Base-by-base conservation (phyloP, 345 rosid genomes). In the Rhizophora mangle region DNA sequence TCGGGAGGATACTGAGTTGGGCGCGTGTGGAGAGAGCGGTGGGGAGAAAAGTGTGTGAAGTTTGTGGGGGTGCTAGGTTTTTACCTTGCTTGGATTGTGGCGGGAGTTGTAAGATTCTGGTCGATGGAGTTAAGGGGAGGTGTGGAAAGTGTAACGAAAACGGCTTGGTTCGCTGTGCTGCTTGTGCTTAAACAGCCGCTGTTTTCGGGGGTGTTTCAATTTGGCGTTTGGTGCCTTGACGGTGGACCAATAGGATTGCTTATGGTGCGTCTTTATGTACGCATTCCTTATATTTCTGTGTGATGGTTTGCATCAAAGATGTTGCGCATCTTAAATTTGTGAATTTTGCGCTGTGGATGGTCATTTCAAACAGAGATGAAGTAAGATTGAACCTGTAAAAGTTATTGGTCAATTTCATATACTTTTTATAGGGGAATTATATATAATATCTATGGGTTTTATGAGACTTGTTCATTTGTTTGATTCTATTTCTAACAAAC, bases 21-120 rank as follows among this genome's bases (percentile, higher is more conserved):
- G 94, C 89, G 39, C 80, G 88, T n/a, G 86, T 84, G 79, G 89
- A 85, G 75, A 83, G 81, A 57, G 96, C 86, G 19, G 74, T 81
- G 31, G 96, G 96, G 64, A 81, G 94, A 74, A 85, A 67, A 22
- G 88, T 83, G 71, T 95, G 99, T 18, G 94, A 82, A 66, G 93
- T 93, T 15, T 88, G 99, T n/a, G 96, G 97, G 4, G 99, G 93
- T 43, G 93, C 88, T 0, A 80, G 93, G 78, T 95, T 93, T 69
- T 82, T 90, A 75, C 96, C 96, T 19, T 95, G 99, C 78, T 57
- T 87, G 67, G 94, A 85, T 0, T 92, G 99, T 34, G 90, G 94
- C 1, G 99, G 99, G 34, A 92, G 98, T 55, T 85, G 96, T 36
- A 95, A 87, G 86, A 88, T 95, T 56, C 26, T 81, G 75, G 79